These are phyloP conservation scores for Cercospora zeina DNA, from an alignment of 2,329 filamentous ascomycete genomes.

Conservation along the genomic window DNA sequence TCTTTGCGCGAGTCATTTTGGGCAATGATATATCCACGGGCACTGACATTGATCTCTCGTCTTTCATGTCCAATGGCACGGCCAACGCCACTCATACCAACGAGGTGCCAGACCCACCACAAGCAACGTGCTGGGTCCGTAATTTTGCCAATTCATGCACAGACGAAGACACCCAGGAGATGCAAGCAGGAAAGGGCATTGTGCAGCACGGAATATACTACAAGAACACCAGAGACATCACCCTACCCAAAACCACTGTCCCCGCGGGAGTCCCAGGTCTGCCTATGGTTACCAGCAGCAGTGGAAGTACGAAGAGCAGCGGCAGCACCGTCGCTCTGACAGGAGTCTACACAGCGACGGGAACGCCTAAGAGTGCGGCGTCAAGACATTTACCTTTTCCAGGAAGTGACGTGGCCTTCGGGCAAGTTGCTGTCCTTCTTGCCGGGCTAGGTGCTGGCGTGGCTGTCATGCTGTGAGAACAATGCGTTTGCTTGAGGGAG, in stretches of 20 bases:
- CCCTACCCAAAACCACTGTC: constrained; percentile 39
- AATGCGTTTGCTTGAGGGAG: not conserved
- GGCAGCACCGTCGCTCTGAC: constrained; percentile 32
- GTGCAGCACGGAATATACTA: constrained; percentile 63
- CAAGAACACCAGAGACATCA: constrained; percentile 43
- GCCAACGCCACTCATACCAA: constrained; percentile 60
- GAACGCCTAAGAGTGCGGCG: constrained; percentile 37
- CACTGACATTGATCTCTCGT: constrained; percentile 49
- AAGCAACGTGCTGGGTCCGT: constrained; percentile 63
- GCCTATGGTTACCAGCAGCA: constrained; percentile 31
- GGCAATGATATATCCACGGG: constrained; percentile 54
- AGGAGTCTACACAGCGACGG: constrained; percentile 44
- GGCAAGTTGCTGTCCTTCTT: not conserved
- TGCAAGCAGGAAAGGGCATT: constrained; percentile 54
- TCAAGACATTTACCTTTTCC: not conserved
- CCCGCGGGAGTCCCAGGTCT: constrained; percentile 39
- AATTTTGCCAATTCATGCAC: constrained; percentile 55
- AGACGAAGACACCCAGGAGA: constrained; percentile 51
- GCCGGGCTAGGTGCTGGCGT: not conserved
- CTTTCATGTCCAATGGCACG: constrained; percentile 55
- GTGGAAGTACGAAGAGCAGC: constrained; percentile 18
- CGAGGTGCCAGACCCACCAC: constrained; percentile 43
- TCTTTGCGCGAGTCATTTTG: constrained; percentile 56
- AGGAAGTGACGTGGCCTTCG: not conserved
- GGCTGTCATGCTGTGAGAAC: constrained; percentile 9